These are phyloP conservation scores for Vitis cinerea DNA, from an alignment of 164 flowering plant genomes.

Conservation along the genomic window DNA sequence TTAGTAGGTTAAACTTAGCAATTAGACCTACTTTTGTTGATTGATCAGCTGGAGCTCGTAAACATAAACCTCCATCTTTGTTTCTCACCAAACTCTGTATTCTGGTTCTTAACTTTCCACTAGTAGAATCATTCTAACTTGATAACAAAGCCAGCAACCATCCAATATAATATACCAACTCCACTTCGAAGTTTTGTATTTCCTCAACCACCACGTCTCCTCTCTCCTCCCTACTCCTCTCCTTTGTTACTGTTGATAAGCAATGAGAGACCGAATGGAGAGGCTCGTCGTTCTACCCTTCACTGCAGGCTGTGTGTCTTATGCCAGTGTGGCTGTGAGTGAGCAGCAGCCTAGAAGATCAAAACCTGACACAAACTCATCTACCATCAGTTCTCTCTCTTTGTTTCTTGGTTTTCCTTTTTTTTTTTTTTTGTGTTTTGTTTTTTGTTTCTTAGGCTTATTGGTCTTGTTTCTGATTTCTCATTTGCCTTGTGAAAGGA, in stretches of 20 bases:
- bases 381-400: slow-evolving; percentile 20
- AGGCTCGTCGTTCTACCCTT: slow-evolving; percentile 53
- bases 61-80: too few species aligned
- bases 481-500: slow-evolving; percentile 13
- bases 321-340: slow-evolving; percentile 26
- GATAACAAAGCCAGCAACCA: slow-evolving; percentile 32
- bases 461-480: neutral
- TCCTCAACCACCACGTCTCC: slow-evolving; percentile 6
- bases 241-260: slow-evolving; percentile 4
- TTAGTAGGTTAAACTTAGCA: slow-evolving; percentile 24
- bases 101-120: slow-evolving; percentile 11
- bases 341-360: slow-evolving; percentile 22
- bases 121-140: slow-evolving; percentile 47
- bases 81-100: slow-evolving; percentile 34
- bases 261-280: slow-evolving; percentile 64
- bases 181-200: slow-evolving; percentile 9
- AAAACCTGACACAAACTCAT: slow-evolving; percentile 2
- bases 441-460: neutral
- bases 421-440: slow-evolving; percentile 4
- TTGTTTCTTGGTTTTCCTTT: slow-evolving; percentile 7
- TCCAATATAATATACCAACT: slow-evolving; percentile 34
- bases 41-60: neutral
- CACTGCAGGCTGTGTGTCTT: slow-evolving; percentile 34
- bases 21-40: slow-evolving; percentile 12
- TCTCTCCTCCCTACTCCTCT: neutral